A percentile compares a stretch with the other conserved stretches of the same genome.
Evolutionary conservation across 1,284 basidiomycete species (phyloP).

Genomic region (Malassezia japonica): DNA sequence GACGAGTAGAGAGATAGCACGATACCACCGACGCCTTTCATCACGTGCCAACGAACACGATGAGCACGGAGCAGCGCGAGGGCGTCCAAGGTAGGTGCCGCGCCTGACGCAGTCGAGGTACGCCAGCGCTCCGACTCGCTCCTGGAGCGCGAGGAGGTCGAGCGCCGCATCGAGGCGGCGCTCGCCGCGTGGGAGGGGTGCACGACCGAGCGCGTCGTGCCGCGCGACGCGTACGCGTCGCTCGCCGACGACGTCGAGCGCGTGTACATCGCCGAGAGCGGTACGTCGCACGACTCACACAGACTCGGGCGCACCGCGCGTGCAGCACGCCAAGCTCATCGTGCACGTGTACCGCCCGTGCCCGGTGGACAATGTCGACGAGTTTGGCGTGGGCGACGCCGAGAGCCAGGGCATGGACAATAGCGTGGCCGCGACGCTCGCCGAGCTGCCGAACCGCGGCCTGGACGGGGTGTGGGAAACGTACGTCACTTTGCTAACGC

Average conservation of each 20-base stretch:
- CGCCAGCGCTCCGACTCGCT: constrained; percentile 1
- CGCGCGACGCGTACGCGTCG: background rate
- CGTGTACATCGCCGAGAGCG: constrained; percentile 62
- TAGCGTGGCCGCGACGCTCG: constrained; percentile 73
- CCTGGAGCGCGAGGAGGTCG: background rate
- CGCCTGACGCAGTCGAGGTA: constrained; percentile 8
- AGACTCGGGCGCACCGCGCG: background rate
- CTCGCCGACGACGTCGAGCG: constrained; percentile 65
- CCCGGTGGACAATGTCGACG: constrained; percentile 62
- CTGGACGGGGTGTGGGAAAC: constrained; percentile 78
- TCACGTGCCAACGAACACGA: constrained; percentile 10
- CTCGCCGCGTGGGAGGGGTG: background rate
- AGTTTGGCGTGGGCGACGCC: constrained; percentile 58
- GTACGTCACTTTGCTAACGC: constrained; percentile 32
- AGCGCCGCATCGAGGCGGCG: background rate
- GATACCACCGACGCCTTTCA: too few species aligned
- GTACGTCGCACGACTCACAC: constrained; percentile 38
- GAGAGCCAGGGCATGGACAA: constrained; percentile 54
- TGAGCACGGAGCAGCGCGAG: background rate
- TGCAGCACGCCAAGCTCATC: constrained; percentile 15
- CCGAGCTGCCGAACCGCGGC: constrained; percentile 67
- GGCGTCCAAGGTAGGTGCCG: constrained; percentile 2
- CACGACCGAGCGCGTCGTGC: background rate
- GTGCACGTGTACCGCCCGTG: constrained; percentile 80
- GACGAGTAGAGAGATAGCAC: constrained; percentile 28